phyloP scores from a whole-genome alignment of 768 basidiomycete species.

The Leccinum incarnatum region DNA sequence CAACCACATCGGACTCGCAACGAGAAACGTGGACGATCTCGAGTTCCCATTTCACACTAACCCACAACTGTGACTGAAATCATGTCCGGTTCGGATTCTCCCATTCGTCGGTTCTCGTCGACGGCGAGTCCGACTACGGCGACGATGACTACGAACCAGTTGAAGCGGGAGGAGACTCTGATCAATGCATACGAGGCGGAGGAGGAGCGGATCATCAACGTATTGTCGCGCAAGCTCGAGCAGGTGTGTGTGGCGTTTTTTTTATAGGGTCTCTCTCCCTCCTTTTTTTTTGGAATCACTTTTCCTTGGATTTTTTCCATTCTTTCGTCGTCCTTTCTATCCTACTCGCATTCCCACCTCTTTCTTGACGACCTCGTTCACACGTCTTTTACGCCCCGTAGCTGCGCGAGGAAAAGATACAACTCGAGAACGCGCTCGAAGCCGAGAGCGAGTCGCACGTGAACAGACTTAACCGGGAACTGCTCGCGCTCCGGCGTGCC shows the following conservation, averaged over 20 bases:
- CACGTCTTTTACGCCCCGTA: conserved; percentile 25
- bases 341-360: neutral
- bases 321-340: neutral
- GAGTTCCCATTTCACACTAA: neutral
- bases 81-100: neutral
- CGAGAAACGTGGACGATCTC: neutral
- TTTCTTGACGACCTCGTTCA: neutral
- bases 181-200: conserved; percentile 90
- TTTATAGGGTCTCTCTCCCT: neutral
- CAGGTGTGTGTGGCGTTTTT: conserved; percentile 45
- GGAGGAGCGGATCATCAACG: conserved; percentile 84
- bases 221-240: conserved; percentile 79
- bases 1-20: neutral
- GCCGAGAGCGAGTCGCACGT: conserved; percentile 87
- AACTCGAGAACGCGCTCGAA: conserved; percentile 76
- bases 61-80: neutral
- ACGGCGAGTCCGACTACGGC: neutral
- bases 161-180: conserved; percentile 62
- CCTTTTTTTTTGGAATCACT: no score
- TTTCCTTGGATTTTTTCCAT: neutral
- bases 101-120: neutral
- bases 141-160: conserved; percentile 38
- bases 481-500: conserved; percentile 61
- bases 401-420: conserved; percentile 84
- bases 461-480: conserved; percentile 68